Conservation (phyloP, 371 early-diverging fungal species). For the Aphelidium insulamus region DNA sequence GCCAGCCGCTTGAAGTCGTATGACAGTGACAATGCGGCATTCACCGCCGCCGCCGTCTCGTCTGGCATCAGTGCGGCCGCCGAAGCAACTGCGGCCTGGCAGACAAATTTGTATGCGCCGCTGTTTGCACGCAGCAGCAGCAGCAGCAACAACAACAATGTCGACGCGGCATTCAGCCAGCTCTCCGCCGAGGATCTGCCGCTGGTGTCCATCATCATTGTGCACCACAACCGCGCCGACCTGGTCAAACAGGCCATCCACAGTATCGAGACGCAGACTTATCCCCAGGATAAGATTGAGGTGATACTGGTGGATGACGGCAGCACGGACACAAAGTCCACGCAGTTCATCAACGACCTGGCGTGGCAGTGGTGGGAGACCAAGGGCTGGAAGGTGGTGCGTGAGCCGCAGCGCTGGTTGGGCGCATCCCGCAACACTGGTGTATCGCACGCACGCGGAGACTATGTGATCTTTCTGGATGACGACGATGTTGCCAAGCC, state of each 20-base stretch:
- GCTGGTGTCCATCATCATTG: conserved; percentile 9
- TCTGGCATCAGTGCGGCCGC: no score
- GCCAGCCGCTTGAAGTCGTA: no score
- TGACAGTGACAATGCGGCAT: no score
- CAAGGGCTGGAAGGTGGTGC: conserved; percentile 12
- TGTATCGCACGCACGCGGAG: conserved; percentile 9
- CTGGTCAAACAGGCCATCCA: conserved; percentile 9
- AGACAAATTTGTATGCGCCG: no score
- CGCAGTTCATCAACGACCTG: conserved; percentile 7
- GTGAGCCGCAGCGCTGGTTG: conserved; percentile 10
- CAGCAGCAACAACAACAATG: no score
- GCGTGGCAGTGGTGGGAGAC: conserved; percentile 13
- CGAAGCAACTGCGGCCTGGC: no score
- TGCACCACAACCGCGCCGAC: conserved; percentile 11
- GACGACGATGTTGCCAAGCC: conserved; percentile 14
- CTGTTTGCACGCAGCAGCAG: no score
- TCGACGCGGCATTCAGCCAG: no score
- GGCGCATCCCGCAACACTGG: conserved; percentile 14
- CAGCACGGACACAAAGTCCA: conserved; percentile 5
- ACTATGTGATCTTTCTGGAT: conserved; percentile 12
- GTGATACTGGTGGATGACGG: conserved; percentile 14
- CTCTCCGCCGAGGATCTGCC: conserved; percentile 8
- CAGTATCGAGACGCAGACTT: conserved; percentile 8
- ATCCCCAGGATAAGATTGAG: no score
- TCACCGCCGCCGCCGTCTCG: no score